Evolutionary conservation across 192 early-diverging fungal species (phyloP).

Genomic region (Umbelopsis sp.): DNA sequence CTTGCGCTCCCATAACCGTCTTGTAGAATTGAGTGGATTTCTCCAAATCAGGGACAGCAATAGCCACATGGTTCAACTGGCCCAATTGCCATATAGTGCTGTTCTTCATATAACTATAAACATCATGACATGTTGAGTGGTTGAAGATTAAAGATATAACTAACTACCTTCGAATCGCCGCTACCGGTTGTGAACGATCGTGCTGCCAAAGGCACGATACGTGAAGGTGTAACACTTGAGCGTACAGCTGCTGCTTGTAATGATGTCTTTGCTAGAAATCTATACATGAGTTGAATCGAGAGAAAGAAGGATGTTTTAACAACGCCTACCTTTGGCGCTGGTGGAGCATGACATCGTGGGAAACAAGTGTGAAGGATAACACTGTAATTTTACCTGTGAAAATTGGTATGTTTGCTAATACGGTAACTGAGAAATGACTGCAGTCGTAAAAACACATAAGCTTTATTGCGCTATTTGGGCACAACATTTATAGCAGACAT

Average conservation of each 20-base stretch:
- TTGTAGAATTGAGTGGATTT: slow-evolving; percentile 71
- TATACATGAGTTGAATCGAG: background rate
- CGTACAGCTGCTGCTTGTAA: background rate
- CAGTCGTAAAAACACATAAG: too few relatives aligned
- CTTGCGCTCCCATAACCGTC: slow-evolving; percentile 68
- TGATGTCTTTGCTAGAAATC: background rate
- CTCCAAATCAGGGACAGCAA: slow-evolving; percentile 77
- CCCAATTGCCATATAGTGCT: slow-evolving; percentile 67
- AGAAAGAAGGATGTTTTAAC: background rate
- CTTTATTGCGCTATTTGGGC: too few relatives aligned
- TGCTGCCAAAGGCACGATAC: background rate
- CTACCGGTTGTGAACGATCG: background rate
- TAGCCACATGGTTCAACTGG: slow-evolving; percentile 79
- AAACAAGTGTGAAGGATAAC: background rate
- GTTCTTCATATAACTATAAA: background rate
- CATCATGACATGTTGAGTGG: background rate
- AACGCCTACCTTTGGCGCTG: background rate
- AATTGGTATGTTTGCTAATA: too few relatives aligned
- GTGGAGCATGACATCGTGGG: background rate
- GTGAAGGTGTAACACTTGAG: background rate
- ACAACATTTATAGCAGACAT: too few relatives aligned
- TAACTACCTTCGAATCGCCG: background rate
- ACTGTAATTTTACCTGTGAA: background rate
- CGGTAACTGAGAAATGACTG: too few relatives aligned
- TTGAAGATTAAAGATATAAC: background rate